Base-by-base conservation (phyloP, 768 basidiomycete species). In the Baorangia bicolor region DNA sequence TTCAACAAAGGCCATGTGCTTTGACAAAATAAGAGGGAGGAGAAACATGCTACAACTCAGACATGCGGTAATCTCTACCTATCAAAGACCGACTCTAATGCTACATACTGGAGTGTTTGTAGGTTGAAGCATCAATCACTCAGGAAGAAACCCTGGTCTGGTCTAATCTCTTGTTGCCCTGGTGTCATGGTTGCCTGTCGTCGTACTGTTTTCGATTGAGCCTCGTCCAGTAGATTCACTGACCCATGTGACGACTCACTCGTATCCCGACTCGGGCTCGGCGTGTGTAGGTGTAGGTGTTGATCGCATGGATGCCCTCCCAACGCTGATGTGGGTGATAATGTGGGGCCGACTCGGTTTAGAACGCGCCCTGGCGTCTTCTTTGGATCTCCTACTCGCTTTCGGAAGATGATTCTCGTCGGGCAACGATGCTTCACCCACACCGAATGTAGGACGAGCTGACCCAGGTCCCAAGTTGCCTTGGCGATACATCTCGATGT, bases 161-260 rank as follows among this genome's bases (percentile, higher is more conserved):
- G 43, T 52, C 30, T 21, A 20, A 49, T 49, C 16, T 50, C 27
- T 37, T 43, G 55, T 38, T 56, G 33, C 35, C 45, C 56, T 48
- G 56, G 53, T 57, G 62, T 71, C 67, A 51, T 69, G 39, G 53
- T 20, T 55, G 62, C 30, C n/a, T 10, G 31, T 34, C 41, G 33
- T 28, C 18, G 23, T 35, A 9, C 33, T 30, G 1, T 20, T 35
- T 35, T 34, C 37, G 33, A 44, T 30, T 63, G 51, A 33, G 68
- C 53, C 41, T 64, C 64, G 21, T 66, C 61, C 55, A 68, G 60
- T 34, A 65, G 61, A 34, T 62, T 60, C 41, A 53, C 9, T 71
- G 70, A 53, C 70, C 70, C 57, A 70, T 63, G 50, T 72, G 68
- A 31, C 66, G 71, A 57, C 10, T 69, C 65, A 58, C 75, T 74